Evolutionary conservation across 163 green algal genomes (phyloP).

Genomic region (Chloroidium sp.): DNA sequence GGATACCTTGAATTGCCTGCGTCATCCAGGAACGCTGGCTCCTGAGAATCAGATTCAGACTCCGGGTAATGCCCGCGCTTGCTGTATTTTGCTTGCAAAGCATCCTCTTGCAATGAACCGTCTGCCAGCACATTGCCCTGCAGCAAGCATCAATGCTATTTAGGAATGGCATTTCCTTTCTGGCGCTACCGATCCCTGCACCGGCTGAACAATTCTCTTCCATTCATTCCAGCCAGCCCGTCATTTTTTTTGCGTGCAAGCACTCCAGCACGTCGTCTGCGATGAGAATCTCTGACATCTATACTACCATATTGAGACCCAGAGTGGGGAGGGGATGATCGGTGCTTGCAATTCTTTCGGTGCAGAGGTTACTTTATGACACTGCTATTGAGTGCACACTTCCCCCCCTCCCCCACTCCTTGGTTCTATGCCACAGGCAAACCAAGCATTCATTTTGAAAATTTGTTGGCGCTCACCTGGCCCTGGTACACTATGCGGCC

Average conservation of each 20-base stretch:
- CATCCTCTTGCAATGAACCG: constrained; percentile 3
- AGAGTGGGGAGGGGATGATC: not conserved
- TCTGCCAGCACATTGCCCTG: constrained; percentile 40
- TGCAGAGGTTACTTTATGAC: too few relatives aligned
- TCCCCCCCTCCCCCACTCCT: too few relatives aligned
- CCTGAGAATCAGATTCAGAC: too few relatives aligned
- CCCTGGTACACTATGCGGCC: constrained; percentile 69
- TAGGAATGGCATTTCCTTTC: too few relatives aligned
- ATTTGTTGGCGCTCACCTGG: constrained; percentile 25
- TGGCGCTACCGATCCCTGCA: too few relatives aligned
- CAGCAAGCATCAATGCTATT: not conserved
- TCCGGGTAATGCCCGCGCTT: too few relatives aligned
- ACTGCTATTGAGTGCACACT: too few relatives aligned
- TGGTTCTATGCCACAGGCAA: not conserved
- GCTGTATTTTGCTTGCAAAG: not conserved
- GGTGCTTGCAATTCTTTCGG: not conserved
- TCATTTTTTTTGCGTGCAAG: too few relatives aligned
- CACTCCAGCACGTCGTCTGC: not conserved
- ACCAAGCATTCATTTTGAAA: not conserved
- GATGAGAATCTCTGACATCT: not conserved
- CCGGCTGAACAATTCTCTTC: too few relatives aligned
- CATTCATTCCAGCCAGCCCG: too few relatives aligned
- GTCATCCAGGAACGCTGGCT: too few relatives aligned
- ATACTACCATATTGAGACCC: not conserved
- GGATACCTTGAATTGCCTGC: too few relatives aligned